Evolutionary conservation across 352 stramenopile species (phyloP).

Genomic region (Phytophthora vignae): DNA sequence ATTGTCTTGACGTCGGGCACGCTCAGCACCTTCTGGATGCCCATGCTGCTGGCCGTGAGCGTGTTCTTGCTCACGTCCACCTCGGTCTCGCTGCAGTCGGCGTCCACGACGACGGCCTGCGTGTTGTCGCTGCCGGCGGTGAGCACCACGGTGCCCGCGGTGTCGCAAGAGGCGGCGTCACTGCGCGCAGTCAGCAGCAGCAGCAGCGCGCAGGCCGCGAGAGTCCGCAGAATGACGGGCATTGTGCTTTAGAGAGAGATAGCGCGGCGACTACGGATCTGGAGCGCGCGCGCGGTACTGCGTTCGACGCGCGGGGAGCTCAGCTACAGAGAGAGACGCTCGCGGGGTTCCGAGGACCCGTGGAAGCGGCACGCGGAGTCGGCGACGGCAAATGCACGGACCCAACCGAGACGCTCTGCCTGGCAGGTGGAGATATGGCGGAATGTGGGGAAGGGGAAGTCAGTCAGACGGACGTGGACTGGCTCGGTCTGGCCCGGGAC

Average conservation of each 20-base stretch:
- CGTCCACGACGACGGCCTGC: slow-evolving; percentile 46
- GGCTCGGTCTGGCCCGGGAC: slow-evolving; percentile 17
- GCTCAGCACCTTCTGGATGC: slow-evolving; percentile 62
- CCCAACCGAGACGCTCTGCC: slow-evolving; percentile 1
- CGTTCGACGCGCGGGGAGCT: slow-evolving; percentile 11
- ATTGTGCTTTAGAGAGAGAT: not conserved
- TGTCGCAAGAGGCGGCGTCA: slow-evolving; percentile 37
- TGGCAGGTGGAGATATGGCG: slow-evolving; percentile 23
- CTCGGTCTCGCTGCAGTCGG: slow-evolving; percentile 40
- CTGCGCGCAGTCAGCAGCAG: slow-evolving; percentile 7
- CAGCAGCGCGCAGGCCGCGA: slow-evolving; percentile 5
- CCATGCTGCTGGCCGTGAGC: slow-evolving; percentile 47
- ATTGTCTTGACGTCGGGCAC: slow-evolving; percentile 55
- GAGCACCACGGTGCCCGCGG: slow-evolving; percentile 50
- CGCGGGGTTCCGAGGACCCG: slow-evolving; percentile 8
- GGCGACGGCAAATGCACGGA: slow-evolving; percentile 3
- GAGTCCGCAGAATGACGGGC: slow-evolving; percentile 4
- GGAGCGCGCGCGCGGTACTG: not conserved
- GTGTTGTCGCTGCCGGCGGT: slow-evolving; percentile 38
- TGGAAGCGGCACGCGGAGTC: slow-evolving; percentile 15
- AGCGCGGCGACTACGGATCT: not conserved
- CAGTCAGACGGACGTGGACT: slow-evolving; percentile 33
- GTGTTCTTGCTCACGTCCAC: slow-evolving; percentile 44
- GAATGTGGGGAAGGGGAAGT: slow-evolving; percentile 33
- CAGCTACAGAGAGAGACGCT: slow-evolving; percentile 17